Conservation (phyloP, 441 rosid species). For the Theobroma grandiflorum region DNA sequence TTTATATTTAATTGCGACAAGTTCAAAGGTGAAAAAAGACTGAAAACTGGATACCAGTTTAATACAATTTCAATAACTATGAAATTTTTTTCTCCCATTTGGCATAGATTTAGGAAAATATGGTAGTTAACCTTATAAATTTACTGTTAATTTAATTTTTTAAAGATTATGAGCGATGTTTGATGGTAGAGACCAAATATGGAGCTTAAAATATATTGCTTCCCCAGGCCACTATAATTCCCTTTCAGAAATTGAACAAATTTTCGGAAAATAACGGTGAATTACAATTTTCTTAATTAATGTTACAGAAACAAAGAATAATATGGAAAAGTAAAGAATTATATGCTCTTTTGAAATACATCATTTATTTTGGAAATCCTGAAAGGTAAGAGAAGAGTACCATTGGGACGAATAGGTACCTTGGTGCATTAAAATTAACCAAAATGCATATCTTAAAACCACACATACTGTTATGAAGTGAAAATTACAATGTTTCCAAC, state of each 20-base stretch:
- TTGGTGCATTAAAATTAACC: background rate
- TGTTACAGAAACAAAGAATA: background rate
- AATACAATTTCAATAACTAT: background rate
- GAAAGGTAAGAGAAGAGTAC: background rate
- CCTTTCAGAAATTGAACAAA: background rate
- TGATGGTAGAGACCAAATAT: background rate
- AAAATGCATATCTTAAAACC: background rate
- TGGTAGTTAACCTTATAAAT: background rate
- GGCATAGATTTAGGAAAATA: background rate
- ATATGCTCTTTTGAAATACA: background rate
- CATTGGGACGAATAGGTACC: background rate
- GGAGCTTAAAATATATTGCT: background rate
- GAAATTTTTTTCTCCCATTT: background rate
- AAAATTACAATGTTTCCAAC: background rate
- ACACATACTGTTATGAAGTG: background rate
- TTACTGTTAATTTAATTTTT: background rate
- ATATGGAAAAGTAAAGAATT: background rate
- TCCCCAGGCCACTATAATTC: background rate
- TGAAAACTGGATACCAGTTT: conserved; percentile 10
- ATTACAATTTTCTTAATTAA: background rate
- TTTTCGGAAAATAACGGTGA: background rate
- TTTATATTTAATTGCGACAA: background rate
- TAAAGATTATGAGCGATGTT: background rate
- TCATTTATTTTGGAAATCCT: background rate
- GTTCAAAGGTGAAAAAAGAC: background rate